Percentiles rank a stretch among this genome's conserved stretches.
Evolutionary conservation across 768 basidiomycete genomes (phyloP).

Genomic region (Pisolithus tinctorius): DNA sequence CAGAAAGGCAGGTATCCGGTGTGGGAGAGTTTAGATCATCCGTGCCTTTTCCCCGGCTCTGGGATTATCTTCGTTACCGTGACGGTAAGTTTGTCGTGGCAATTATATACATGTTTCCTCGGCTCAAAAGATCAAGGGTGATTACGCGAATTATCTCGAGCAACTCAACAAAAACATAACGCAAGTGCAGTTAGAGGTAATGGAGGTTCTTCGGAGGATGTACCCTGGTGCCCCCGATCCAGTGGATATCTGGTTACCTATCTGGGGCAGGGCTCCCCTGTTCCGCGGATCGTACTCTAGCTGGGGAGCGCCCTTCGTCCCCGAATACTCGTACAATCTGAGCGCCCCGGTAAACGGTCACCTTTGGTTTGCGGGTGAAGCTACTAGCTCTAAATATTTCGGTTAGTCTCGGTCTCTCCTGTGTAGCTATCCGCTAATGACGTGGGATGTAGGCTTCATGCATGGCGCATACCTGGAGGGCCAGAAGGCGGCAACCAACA

Average conservation of each 20-base stretch:
- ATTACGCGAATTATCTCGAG: constrained; percentile 55
- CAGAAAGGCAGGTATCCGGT: constrained; percentile 58
- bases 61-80: too few relatives aligned
- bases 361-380: constrained; percentile 58
- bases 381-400: constrained; percentile 49
- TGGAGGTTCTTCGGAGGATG: constrained; percentile 53
- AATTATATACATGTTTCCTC: too few relatives aligned
- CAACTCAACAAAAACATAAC: constrained; percentile 32
- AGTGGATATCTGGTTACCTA: constrained; percentile 45
- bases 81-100: too few relatives aligned
- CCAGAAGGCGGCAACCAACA: constrained; percentile 28
- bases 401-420: constrained; percentile 31
- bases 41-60: too few relatives aligned
- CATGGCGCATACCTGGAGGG: constrained; percentile 59
- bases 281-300: constrained; percentile 50
- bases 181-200: constrained; percentile 45
- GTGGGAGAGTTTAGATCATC: constrained; percentile 47
- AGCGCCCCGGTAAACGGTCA: constrained; percentile 43
- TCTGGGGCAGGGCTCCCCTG: constrained; percentile 48
- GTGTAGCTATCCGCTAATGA: not conserved
- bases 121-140: constrained; percentile 37
- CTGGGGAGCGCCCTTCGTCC: constrained; percentile 59
- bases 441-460: constrained; percentile 36
- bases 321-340: constrained; percentile 48
- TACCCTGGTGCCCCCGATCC: constrained; percentile 53